Percentiles rank a stretch among this genome's conserved stretches.
These are phyloP conservation scores for Hanseniaspora lachancei DNA, from an alignment of 805 yeast species.

Conservation along the genomic window DNA sequence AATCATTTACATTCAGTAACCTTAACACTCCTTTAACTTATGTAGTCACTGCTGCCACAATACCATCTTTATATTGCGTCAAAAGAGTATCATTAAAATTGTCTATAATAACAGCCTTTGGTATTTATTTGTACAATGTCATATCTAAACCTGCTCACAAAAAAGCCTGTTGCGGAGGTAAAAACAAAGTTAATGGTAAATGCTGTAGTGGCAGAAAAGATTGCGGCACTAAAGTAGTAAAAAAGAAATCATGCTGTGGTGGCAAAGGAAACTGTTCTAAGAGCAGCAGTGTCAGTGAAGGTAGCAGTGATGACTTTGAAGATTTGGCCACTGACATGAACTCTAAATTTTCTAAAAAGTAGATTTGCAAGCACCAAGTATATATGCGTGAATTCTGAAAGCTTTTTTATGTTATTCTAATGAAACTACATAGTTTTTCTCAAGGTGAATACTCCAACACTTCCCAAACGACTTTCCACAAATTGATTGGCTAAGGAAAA, in stretches of 20 bases:
- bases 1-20: not conserved
- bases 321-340: slow-evolving; percentile 9
- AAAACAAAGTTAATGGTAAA: slow-evolving; percentile 7
- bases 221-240: not conserved
- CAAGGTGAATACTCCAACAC: no score
- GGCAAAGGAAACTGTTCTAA: not conserved
- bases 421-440: no score
- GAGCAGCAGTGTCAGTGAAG: not conserved
- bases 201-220: slow-evolving; percentile 6
- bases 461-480: not conserved
- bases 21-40: slow-evolving; percentile 7
- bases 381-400: not conserved
- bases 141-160: not conserved
- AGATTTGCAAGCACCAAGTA: not conserved
- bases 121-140: not conserved
- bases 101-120: slow-evolving; percentile 2
- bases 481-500: not conserved
- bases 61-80: not conserved
- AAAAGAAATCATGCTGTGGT: slow-evolving; percentile 5
- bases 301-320: not conserved
- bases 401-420: no score
- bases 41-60: not conserved
- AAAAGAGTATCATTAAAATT: slow-evolving; percentile 1
- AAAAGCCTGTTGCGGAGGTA: slow-evolving; percentile 12
- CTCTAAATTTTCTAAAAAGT: slow-evolving; percentile 4